Percentiles rank a stretch among this genome's conserved stretches.
phyloP scores from a whole-genome alignment of 306 rosid species.

The Vigna trinervia region DNA sequence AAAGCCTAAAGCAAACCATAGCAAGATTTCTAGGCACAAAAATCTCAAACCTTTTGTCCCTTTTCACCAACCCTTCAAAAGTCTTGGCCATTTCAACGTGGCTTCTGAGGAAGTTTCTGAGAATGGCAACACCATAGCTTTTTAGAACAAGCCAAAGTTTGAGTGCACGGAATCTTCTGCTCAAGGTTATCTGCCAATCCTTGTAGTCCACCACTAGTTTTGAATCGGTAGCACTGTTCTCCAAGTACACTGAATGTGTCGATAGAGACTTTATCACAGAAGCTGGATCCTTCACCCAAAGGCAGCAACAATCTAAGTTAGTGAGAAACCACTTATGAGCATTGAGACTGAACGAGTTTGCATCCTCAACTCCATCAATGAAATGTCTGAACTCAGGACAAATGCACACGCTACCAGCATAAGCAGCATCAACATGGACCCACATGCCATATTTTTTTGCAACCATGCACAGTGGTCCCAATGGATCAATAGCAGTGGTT shows the following conservation, averaged over 20 bases:
- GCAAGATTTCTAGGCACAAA: conserved; percentile 54
- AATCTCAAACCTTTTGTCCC: conserved; percentile 61
- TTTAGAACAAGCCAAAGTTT: conserved; percentile 61
- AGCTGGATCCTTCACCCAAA: conserved; percentile 63
- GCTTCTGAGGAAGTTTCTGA: conserved; percentile 53
- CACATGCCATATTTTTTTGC: conserved; percentile 54
- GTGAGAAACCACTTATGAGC: conserved; percentile 73
- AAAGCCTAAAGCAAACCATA: conserved; percentile 56
- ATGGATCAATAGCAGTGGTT: conserved; percentile 63
- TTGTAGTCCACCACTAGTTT: conserved; percentile 64
- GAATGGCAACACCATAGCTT: conserved; percentile 61
- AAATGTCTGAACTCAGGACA: conserved; percentile 69
- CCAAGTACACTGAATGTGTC: conserved; percentile 56
- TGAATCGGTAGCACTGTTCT: conserved; percentile 56
- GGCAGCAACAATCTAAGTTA: conserved; percentile 62
- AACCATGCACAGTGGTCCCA: conserved; percentile 51
- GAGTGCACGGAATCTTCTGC: conserved; percentile 61
- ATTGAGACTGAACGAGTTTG: conserved; percentile 61
- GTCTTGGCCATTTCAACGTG: conserved; percentile 61
- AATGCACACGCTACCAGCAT: conserved; percentile 66
- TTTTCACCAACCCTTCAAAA: conserved; percentile 54
- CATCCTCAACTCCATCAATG: conserved; percentile 57
- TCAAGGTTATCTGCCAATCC: conserved; percentile 70
- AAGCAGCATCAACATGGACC: conserved; percentile 80
- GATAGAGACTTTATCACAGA: conserved; percentile 44